Evolutionary conservation across 31 red algal species (phyloP).

Genomic region (Odonthalia washingtoniensis): DNA sequence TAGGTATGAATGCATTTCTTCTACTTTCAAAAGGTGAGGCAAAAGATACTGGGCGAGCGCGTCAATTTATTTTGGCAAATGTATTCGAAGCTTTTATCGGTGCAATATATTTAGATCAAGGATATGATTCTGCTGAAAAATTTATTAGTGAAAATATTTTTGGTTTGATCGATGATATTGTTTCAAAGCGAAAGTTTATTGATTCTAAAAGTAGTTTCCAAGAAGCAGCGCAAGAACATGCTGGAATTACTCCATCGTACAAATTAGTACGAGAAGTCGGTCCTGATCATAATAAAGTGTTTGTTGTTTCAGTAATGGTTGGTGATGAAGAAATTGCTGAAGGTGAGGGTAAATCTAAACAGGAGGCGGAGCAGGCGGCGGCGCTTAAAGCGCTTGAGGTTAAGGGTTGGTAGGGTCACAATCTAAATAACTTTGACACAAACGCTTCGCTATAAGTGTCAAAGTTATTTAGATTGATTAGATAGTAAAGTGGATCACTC

Average conservation of each 20-base stretch:
- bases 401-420: slow-evolving; percentile 10
- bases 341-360: neutral
- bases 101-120: slow-evolving; percentile 18
- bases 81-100: slow-evolving; percentile 15
- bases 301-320: slow-evolving; percentile 1
- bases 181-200: slow-evolving; percentile 2
- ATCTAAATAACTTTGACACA: too few species aligned
- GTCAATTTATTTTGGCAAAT: slow-evolving; percentile 14
- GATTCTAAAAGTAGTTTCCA: slow-evolving; percentile 5
- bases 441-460: too few species aligned
- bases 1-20: slow-evolving; percentile 2
- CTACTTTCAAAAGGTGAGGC: slow-evolving; percentile 1
- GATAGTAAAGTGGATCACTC: too few species aligned
- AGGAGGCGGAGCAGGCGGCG: neutral
- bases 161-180: slow-evolving; percentile 9
- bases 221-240: slow-evolving; percentile 15
- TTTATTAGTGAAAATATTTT: neutral
- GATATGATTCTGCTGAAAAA: neutral
- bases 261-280: neutral
- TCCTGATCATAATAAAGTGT: slow-evolving; percentile 5
- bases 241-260: slow-evolving; percentile 1
- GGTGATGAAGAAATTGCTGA: slow-evolving; percentile 17
- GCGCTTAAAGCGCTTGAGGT: neutral
- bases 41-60: neutral
- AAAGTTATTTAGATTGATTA: too few species aligned